Base-by-base conservation (phyloP, 441 rosid genomes). In the Manihot esculenta region DNA sequence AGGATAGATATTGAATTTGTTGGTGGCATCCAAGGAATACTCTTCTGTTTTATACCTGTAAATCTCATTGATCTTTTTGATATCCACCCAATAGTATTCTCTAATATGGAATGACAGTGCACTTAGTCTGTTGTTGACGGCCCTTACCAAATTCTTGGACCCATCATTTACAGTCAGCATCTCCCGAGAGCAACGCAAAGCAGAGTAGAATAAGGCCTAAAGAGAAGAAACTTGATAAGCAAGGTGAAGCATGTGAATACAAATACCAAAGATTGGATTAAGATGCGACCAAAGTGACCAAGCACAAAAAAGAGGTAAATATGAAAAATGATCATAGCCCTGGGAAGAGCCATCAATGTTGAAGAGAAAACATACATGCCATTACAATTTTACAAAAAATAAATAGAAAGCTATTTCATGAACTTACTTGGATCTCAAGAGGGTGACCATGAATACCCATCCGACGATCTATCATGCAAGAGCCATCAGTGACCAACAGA, bases 391-490 rank as follows among this genome's bases (percentile, higher is more conserved):
- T 15, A 26, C 49, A 33, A 0, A 57, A n/a, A 8, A 49, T 13
- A 23, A 20, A 23, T 0, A 20, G 41, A 21, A 45, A 24, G 48
- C 2, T n/a, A 35, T 57, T 47, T 54, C 35, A 65, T 50, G n/a
- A 59, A 83, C 81, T 83, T 78, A 93, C 98, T 84, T 93, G 98
- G 81, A 94, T 94, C 85, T 94, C 98, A 49, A 93, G 97, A 64
- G 98, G 98, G 73, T 93, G 98, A 27, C 98, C 98, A 56, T 93
- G 98, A 66, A 88, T 88, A 62, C 98, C 98, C 98, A 93, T 87
- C 69, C 98, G 83, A 33, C 98, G 77, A 70, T 93, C 98, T 64
- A 93, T 91, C 98, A 93, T 93, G 83, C 97, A 91, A 74, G 98
- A 93, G 50, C 98, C 98, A 82, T 93, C 98, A 5, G 98, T 91